Conservation (phyloP, 2,329 filamentous ascomycete species). For the Fonsecaea multimorphosa region DNA sequence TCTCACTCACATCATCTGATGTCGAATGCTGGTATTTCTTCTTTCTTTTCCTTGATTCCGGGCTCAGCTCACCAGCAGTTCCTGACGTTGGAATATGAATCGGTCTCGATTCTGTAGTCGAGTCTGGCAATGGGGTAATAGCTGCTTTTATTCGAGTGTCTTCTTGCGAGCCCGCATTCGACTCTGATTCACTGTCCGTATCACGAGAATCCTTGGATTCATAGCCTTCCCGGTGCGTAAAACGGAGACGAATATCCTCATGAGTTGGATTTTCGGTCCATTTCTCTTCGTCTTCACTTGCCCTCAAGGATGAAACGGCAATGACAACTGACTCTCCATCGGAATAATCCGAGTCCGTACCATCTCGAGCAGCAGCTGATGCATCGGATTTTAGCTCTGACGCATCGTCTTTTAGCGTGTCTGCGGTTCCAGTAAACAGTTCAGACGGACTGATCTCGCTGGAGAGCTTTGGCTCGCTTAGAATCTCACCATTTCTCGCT, state of each 20-base stretch:
- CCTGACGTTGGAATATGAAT: not conserved
- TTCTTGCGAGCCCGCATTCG: not conserved
- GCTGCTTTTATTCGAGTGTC: not conserved
- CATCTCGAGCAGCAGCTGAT: not conserved
- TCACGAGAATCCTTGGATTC: not conserved
- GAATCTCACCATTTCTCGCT: not conserved
- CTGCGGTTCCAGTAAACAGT: not conserved
- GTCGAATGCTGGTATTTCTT: not conserved
- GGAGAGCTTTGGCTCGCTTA: not conserved
- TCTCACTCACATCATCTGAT: not conserved
- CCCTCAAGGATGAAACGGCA: not conserved
- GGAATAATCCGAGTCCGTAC: not conserved
- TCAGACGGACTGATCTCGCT: not conserved
- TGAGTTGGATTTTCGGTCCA: slow-evolving; percentile 24
- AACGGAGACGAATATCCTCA: slow-evolving; percentile 24
- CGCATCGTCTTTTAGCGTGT: not conserved
- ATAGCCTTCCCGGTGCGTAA: not conserved
- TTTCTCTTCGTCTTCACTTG: not conserved
- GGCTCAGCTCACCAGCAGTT: not conserved
- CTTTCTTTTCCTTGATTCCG: not conserved
- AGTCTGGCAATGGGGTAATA: slow-evolving; percentile 1
- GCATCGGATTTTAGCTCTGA: not conserved
- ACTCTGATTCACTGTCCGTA: slow-evolving; percentile 1
- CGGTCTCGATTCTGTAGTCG: not conserved
- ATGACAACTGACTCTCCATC: not conserved